Conservation (phyloP, 208 protist genomes). For the Trichomonas tenax region DNA sequence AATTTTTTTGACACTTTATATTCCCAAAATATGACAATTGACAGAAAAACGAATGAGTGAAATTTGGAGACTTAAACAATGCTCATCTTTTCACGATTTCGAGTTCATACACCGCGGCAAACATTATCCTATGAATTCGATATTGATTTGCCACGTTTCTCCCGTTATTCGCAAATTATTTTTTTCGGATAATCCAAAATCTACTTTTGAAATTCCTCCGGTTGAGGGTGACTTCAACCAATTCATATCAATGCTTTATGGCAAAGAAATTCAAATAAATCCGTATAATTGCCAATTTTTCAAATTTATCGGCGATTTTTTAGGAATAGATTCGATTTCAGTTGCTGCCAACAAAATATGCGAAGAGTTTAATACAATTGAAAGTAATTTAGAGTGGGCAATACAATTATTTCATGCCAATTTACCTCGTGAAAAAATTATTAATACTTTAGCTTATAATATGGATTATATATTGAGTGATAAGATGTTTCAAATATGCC, state of each 20-base stretch:
- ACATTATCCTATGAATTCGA: neutral
- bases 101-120: neutral
- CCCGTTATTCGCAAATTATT: neutral
- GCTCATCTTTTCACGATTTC: neutral
- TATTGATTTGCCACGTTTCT: neutral
- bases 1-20: too few relatives aligned
- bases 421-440: neutral
- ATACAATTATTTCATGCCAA: neutral
- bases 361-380: neutral
- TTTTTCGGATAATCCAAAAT: neutral
- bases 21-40: too few relatives aligned
- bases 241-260: neutral
- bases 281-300: neutral
- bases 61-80: neutral
- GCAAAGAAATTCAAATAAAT: neutral
- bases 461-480: neutral
- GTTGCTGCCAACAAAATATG: neutral
- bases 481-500: neutral
- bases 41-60: neutral
- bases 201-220: neutral
- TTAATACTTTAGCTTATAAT: neutral
- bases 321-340: neutral
- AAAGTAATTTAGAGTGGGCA: neutral
- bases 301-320: neutral
- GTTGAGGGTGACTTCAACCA: neutral